These are phyloP conservation scores for Rhizophora mangle DNA, from an alignment of 345 rosid genomes.

Conservation along the genomic window DNA sequence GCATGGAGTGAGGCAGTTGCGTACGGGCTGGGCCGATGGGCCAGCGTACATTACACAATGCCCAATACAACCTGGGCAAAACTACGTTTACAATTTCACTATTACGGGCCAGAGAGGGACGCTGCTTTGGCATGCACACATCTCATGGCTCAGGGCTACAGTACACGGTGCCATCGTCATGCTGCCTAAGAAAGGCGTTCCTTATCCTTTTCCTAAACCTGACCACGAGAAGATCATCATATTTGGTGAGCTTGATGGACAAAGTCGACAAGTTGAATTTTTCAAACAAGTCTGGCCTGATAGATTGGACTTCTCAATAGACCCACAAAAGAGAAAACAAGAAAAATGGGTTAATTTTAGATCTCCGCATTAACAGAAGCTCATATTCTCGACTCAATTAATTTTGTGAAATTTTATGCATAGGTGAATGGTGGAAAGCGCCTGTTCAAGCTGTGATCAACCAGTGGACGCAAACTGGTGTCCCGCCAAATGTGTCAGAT, in stretches of 20 bases:
- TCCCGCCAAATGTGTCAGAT: conserved; percentile 70
- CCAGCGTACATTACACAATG: conserved; percentile 75
- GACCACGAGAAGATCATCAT: conserved; percentile 49
- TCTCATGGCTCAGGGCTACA: conserved; percentile 72
- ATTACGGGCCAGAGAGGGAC: conserved; percentile 71
- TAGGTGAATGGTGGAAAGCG: conserved; percentile 89
- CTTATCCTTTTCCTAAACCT: conserved; percentile 68
- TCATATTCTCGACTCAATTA: neutral
- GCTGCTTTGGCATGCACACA: conserved; percentile 76
- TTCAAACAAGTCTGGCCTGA: too few species aligned
- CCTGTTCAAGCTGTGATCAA: conserved; percentile 60
- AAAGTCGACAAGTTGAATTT: too few species aligned
- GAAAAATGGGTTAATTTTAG: too few species aligned
- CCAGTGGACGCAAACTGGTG: conserved; percentile 45
- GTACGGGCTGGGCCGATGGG: conserved; percentile 76
- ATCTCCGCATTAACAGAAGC: neutral
- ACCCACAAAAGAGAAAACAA: too few species aligned
- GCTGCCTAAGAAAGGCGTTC: conserved; percentile 50
- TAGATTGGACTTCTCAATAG: too few species aligned
- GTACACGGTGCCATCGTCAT: conserved; percentile 69
- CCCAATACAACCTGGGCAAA: conserved; percentile 57
- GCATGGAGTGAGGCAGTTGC: conserved; percentile 70
- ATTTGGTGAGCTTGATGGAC: conserved; percentile 35
- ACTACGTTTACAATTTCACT: conserved; percentile 61
- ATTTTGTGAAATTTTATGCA: too few species aligned